Conservation (phyloP, 2,329 filamentous ascomycete genomes). For the Arthroderma sp. region DNA sequence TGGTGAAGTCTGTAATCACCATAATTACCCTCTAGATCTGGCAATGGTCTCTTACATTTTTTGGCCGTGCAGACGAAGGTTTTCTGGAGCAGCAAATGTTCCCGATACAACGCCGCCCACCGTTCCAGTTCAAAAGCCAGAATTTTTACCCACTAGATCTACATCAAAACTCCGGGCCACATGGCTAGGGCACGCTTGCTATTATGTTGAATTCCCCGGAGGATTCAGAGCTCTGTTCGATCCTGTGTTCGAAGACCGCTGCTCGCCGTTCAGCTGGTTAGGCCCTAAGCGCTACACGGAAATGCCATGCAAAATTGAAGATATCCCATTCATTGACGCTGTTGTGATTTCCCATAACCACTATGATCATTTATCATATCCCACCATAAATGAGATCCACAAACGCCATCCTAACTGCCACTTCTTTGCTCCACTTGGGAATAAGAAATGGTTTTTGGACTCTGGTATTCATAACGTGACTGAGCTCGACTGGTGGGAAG, state of each 20-base stretch:
- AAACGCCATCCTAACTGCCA: slow-evolving; percentile 62
- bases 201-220: slow-evolving; percentile 76
- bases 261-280: slow-evolving; percentile 58
- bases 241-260: slow-evolving; percentile 81
- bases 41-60: background rate
- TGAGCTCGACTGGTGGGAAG: slow-evolving; percentile 93
- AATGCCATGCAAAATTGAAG: slow-evolving; percentile 60
- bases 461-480: slow-evolving; percentile 63
- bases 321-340: slow-evolving; percentile 50
- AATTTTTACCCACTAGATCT: slow-evolving; percentile 50
- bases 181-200: slow-evolving; percentile 92
- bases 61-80: slow-evolving; percentile 23
- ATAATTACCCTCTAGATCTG: background rate
- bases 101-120: slow-evolving; percentile 54
- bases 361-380: slow-evolving; percentile 80
- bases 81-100: slow-evolving; percentile 37
- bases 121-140: slow-evolving; percentile 52
- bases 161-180: slow-evolving; percentile 61
- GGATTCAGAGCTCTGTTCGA: slow-evolving; percentile 85
- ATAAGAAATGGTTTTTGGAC: slow-evolving; percentile 67
- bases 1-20: slow-evolving; percentile 1
- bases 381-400: slow-evolving; percentile 58
- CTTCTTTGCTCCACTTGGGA: slow-evolving; percentile 76
- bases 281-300: slow-evolving; percentile 68
- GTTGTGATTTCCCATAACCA: slow-evolving; percentile 78